Evolutionary conservation across 495 filamentous ascomycete species (phyloP).

Genomic region (Xylaria castorea): DNA sequence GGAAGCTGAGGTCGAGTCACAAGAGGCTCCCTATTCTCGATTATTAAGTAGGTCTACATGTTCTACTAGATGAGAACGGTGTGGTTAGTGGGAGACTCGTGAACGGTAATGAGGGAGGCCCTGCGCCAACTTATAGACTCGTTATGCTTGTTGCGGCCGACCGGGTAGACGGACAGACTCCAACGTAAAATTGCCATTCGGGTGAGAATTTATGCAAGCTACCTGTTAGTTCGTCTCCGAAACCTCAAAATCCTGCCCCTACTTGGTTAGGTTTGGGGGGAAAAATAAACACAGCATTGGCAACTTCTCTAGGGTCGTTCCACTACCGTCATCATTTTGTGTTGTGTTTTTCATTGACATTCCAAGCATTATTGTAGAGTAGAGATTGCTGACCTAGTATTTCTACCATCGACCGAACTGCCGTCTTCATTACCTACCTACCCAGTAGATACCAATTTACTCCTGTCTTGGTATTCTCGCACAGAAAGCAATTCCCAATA

Average conservation of each 20-base stretch:
- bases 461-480: neutral
- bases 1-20: neutral
- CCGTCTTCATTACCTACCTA: neutral
- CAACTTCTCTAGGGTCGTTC: neutral
- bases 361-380: neutral
- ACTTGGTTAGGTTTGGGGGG: neutral
- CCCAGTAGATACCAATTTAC: neutral
- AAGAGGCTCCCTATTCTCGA: too few species aligned
- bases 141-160: neutral
- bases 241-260: neutral
- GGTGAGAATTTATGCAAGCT: neutral
- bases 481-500: neutral
- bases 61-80: neutral
- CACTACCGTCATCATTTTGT: neutral
- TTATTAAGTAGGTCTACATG: neutral
- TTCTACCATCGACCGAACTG: neutral
- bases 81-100: neutral
- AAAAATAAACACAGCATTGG: neutral
- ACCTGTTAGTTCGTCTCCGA: neutral
- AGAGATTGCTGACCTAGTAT: constrained; percentile 7
- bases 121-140: neutral
- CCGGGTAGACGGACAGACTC: neutral
- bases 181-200: neutral
- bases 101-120: neutral
- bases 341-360: neutral